These are phyloP conservation scores for Peronospora farinosa DNA, from an alignment of 352 stramenopile genomes.

Conservation along the genomic window DNA sequence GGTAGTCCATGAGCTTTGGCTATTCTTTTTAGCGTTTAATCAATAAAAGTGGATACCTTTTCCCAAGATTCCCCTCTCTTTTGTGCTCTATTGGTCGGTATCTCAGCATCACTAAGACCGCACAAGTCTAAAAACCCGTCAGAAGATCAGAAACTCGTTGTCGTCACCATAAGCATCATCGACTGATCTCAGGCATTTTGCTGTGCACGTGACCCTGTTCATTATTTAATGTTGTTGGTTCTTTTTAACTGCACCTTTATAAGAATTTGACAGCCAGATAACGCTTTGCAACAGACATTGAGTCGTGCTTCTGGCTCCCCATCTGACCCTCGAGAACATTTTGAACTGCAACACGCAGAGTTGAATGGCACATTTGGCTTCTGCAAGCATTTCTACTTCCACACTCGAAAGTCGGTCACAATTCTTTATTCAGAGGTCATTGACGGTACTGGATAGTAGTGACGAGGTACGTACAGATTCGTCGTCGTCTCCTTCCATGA, in stretches of 20 bases:
- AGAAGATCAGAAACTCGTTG: neutral
- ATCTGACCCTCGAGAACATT: constrained; percentile 7
- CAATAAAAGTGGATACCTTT: no score
- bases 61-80: constrained; percentile 18
- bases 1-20: no score
- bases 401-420: constrained; percentile 16
- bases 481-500: constrained; percentile 31
- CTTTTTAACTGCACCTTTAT: constrained; percentile 14
- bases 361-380: constrained; percentile 31
- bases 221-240: constrained; percentile 6
- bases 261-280: constrained; percentile 27
- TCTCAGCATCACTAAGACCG: constrained; percentile 9
- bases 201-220: neutral
- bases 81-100: constrained; percentile 11
- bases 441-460: constrained; percentile 27
- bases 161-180: neutral
- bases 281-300: constrained; percentile 5
- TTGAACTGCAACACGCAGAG: constrained; percentile 11
- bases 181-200: constrained; percentile 8
- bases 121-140: constrained; percentile 5
- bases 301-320: constrained; percentile 23
- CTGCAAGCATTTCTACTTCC: constrained; percentile 9
- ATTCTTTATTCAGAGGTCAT: constrained; percentile 20
- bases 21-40: no score
- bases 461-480: constrained; percentile 35